A percentile compares a stretch with the other conserved stretches of the same genome.
Evolutionary conservation across 1,284 basidiomycete genomes (phyloP).

Genomic region (Apiotrichum mycotoxinovorans): DNA sequence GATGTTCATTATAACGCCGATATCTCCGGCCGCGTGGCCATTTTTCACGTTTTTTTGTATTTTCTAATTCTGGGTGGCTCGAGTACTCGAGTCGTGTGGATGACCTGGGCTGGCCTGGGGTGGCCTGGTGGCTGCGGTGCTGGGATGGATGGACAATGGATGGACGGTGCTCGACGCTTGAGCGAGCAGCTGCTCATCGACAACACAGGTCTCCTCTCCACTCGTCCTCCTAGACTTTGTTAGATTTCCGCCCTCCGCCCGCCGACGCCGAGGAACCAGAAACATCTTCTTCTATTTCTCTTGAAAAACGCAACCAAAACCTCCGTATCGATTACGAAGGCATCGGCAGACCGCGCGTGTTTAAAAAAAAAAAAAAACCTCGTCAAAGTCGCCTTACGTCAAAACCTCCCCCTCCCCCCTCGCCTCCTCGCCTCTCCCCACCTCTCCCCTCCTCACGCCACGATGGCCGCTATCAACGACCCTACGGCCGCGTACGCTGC

Average conservation of each 20-base stretch:
- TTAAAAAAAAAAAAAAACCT: too few species aligned
- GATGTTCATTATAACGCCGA: conserved; percentile 2
- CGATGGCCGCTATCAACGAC: conserved; percentile 35
- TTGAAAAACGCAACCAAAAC: background rate
- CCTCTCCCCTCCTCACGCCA: background rate
- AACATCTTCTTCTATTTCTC: too few species aligned
- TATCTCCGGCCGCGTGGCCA: background rate
- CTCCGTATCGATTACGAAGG: conserved; percentile 5
- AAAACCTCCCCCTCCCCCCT: background rate
- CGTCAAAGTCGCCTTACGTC: too few species aligned
- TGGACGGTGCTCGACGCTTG: too few species aligned
- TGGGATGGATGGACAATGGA: too few species aligned
- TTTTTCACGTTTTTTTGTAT: background rate
- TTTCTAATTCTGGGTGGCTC: background rate
- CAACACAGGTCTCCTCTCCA: background rate
- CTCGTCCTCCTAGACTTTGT: background rate
- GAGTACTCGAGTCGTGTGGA: too few species aligned
- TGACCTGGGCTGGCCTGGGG: background rate
- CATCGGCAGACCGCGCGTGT: conserved; percentile 4
- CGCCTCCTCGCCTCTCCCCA: too few species aligned
- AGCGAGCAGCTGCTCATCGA: too few species aligned
- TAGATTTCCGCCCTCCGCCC: too few species aligned
- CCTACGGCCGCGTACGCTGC: conserved; percentile 28
- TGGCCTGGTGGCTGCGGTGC: too few species aligned
- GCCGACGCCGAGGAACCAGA: too few species aligned